phyloP scores from a whole-genome alignment of 257 asterid genomes.

The Plectranthus barbatus region DNA sequence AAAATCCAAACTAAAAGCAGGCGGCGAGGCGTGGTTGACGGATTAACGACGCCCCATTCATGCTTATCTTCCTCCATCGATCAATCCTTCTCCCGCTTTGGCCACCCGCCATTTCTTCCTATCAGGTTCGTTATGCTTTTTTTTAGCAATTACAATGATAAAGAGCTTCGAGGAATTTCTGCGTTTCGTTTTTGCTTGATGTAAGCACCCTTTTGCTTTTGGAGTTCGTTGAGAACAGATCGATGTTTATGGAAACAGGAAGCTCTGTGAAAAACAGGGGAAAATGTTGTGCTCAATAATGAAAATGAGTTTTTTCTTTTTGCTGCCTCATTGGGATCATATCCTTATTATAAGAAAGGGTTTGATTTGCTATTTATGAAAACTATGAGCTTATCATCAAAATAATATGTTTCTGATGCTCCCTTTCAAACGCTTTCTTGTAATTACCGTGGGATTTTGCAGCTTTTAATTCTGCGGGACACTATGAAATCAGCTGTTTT shows the following conservation, averaged over 20 bases:
- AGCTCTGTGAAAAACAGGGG: too few species aligned
- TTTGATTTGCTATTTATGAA: not conserved
- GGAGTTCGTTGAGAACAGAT: not conserved
- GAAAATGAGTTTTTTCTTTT: not conserved
- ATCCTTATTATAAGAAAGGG: not conserved
- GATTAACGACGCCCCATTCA: not conserved
- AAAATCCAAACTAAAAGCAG: not conserved
- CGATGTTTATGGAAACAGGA: not conserved
- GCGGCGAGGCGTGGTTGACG: conserved; percentile 4
- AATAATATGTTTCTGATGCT: too few species aligned
- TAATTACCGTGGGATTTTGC: not conserved
- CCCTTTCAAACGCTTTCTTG: not conserved
- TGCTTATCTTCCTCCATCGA: not conserved
- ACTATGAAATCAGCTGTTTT: not conserved
- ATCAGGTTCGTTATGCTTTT: not conserved
- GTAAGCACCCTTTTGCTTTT: not conserved
- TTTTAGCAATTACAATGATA: not conserved
- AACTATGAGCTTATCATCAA: not conserved
- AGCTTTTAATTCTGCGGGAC: not conserved
- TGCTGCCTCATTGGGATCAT: not conserved
- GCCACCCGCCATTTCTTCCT: not conserved
- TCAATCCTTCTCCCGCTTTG: not conserved
- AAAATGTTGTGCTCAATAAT: not conserved
- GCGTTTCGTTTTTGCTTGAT: not conserved
- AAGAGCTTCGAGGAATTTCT: not conserved